These are phyloP conservation scores for Phytopythium boreale DNA, from an alignment of 352 stramenopile species.

Conservation along the genomic window DNA sequence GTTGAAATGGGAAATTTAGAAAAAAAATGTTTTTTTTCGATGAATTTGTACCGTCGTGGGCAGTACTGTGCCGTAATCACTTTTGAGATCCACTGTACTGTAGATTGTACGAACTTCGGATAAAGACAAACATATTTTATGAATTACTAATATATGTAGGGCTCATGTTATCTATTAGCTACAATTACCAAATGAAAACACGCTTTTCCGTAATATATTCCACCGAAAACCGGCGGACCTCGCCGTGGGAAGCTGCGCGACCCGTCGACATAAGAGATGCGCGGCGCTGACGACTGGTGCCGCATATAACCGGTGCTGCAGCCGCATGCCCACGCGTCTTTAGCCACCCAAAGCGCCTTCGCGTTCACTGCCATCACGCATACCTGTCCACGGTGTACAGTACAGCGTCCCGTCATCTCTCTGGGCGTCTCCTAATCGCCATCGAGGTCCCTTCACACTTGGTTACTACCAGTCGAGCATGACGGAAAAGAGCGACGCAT, in stretches of 20 bases:
- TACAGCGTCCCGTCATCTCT: background rate
- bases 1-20: background rate
- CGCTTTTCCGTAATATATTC: background rate
- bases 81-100: background rate
- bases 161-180: no score
- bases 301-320: background rate
- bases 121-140: background rate
- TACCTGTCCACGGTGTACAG: no score
- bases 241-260: background rate
- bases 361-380: no score
- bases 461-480: background rate
- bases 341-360: background rate
- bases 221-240: no score
- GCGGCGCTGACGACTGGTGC: background rate
- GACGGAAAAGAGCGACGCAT: constrained; percentile 1
- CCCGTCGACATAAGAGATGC: background rate
- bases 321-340: background rate
- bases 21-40: background rate
- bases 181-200: background rate
- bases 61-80: no score
- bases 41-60: background rate
- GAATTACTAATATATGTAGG: background rate
- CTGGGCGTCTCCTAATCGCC: no score
- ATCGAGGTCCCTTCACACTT: background rate
- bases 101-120: background rate